Evolutionary conservation across 768 basidiomycete genomes (phyloP).

Genomic region (Chalciporus sphaerocephalus): DNA sequence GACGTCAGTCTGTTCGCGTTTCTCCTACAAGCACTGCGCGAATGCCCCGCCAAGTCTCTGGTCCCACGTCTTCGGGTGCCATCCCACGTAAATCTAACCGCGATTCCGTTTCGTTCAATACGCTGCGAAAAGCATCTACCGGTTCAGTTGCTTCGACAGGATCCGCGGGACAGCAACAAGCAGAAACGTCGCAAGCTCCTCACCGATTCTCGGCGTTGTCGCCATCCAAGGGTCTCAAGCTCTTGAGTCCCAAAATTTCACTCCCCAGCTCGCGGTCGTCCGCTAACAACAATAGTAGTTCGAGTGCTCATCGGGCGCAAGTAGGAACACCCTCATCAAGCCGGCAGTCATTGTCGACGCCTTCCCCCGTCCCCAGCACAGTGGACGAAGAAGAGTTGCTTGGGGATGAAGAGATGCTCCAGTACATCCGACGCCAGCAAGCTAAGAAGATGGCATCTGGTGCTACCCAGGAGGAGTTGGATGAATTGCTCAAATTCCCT

Average conservation of each 20-base stretch:
- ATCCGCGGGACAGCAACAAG: slow-evolving; percentile 45
- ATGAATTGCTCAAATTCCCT: slow-evolving; percentile 87
- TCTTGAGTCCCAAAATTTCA: slow-evolving; percentile 75
- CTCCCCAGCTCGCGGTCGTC: slow-evolving; percentile 54
- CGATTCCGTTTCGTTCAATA: slow-evolving; percentile 75
- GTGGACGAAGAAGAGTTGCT: slow-evolving; percentile 82
- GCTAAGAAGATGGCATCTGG: slow-evolving; percentile 82
- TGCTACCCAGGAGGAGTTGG: slow-evolving; percentile 81
- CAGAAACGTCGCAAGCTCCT: slow-evolving; percentile 38
- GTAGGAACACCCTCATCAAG: slow-evolving; percentile 65
- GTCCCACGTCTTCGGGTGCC: slow-evolving; percentile 40
- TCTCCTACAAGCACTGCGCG: slow-evolving; percentile 64
- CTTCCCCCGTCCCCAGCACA: slow-evolving; percentile 74
- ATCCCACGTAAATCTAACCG: slow-evolving; percentile 65
- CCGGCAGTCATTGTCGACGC: slow-evolving; percentile 74
- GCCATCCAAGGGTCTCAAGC: slow-evolving; percentile 78
- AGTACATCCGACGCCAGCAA: slow-evolving; percentile 87
- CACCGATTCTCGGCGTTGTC: slow-evolving; percentile 81
- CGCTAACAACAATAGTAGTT: slow-evolving; percentile 32
- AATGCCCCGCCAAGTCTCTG: slow-evolving; percentile 61
- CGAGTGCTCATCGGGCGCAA: slow-evolving; percentile 46
- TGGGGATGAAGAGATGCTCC: slow-evolving; percentile 96
- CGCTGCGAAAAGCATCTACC: slow-evolving; percentile 78
- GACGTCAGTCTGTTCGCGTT: slow-evolving; percentile 55
- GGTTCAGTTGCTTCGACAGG: slow-evolving; percentile 71